Base-by-base conservation (phyloP, 2,329 filamentous ascomycete species). In the Paecilomyces fulvus region DNA sequence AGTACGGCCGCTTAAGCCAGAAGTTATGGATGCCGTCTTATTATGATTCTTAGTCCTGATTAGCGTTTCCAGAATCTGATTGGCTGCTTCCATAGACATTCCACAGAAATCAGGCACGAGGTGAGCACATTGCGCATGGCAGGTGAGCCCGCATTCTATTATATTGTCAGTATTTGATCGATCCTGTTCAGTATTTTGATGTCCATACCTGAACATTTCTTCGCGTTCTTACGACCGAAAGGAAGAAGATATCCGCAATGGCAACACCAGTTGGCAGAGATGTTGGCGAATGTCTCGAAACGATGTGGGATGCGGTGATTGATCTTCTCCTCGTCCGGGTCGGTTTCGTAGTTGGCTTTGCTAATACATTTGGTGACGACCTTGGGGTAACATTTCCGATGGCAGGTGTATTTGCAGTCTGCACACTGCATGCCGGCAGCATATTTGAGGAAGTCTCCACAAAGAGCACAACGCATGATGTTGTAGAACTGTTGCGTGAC, bases 301-400 rank as follows among this genome's bases (percentile, higher is more conserved):
- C 94, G 87, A 82, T 99, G 94, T 8, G 94, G 94, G 70, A 99
- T 99, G 62, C 94, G 89, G 72, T 99, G 94, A 72, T 99, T 99
- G 83, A 99, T 95, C 80, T 97, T 99, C 76, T 96, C 94, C 75
- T 99, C 94, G 74, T 99, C 94, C 21, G 94, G 92, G 72, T 99
- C 94, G 5, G 90, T 95, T 73, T 99, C 94, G 61, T 94, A 92
- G 70, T 99, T 99, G 60, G 92, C 96, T 74, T 99, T 97, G 77
- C 92, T 97, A 74, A 99, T 99, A 77, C 94, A 99, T 75, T 99
- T 99, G 61, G 94, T 99, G 65, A 99, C 94, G 51, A 99, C 94
- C 73, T 92, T 95, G 14, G 84, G 78, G 74, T 97, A 99, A 72
- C 94, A 99, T 76, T 97, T 96, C 66, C 90, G 92, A 75, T 99